Evolutionary conservation across 768 basidiomycete species (phyloP).

Genomic region (Trametes cubensis): DNA sequence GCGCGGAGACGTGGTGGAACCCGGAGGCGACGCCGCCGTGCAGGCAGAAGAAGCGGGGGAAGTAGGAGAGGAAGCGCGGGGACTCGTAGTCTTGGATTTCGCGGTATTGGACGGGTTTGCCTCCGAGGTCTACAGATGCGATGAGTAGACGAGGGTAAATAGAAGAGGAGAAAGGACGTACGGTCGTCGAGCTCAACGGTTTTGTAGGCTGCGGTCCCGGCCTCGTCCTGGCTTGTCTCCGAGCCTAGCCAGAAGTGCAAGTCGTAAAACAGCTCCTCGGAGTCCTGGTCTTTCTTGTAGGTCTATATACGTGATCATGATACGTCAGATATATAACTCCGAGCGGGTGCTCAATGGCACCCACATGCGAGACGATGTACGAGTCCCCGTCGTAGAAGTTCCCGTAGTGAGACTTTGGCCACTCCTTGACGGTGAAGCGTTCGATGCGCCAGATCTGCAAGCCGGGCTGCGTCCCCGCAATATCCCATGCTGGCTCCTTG

Average conservation of each 20-base stretch:
- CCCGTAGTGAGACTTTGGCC: slow-evolving; percentile 54
- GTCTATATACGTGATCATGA: slow-evolving; percentile 45
- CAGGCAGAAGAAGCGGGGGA: slow-evolving; percentile 48
- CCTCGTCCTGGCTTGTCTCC: slow-evolving; percentile 62
- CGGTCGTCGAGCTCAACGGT: slow-evolving; percentile 69
- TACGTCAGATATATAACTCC: no score
- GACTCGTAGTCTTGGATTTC: slow-evolving; percentile 66
- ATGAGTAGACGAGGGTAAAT: background rate
- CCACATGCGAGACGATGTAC: slow-evolving; percentile 64
- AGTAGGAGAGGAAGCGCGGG: slow-evolving; percentile 51
- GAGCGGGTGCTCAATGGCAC: slow-evolving; percentile 20
- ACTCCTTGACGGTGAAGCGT: slow-evolving; percentile 54
- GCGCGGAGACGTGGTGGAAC: slow-evolving; percentile 51
- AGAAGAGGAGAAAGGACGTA: slow-evolving; percentile 34
- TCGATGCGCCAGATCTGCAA: slow-evolving; percentile 64
- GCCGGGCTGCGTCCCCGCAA: slow-evolving; percentile 46
- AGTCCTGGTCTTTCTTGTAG: slow-evolving; percentile 55
- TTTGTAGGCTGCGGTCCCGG: slow-evolving; percentile 64
- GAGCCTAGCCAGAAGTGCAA: slow-evolving; percentile 69
- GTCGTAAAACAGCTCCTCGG: slow-evolving; percentile 52
- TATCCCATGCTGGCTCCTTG: slow-evolving; percentile 53
- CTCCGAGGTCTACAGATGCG: slow-evolving; percentile 49
- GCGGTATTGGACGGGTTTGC: slow-evolving; percentile 60
- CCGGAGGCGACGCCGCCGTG: slow-evolving; percentile 54
- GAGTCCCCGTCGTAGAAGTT: slow-evolving; percentile 68